Evolutionary conservation across 495 filamentous ascomycete species (phyloP).

Genomic region (Aspergillus taichungensis): DNA sequence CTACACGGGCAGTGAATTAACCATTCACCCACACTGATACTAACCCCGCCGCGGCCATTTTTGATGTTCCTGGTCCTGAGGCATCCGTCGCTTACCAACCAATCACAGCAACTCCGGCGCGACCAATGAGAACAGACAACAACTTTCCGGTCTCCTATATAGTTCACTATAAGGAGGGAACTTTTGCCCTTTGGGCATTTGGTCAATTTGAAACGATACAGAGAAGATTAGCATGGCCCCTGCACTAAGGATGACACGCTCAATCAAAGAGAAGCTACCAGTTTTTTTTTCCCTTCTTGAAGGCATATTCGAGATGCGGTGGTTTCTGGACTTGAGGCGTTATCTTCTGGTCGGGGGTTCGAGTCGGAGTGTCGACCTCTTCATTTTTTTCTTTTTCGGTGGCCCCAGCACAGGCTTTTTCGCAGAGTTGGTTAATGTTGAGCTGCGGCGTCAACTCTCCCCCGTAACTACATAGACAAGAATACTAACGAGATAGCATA

Average conservation of each 20-base stretch:
- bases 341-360: neutral
- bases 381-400: neutral
- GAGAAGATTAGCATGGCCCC: slow-evolving; percentile 99
- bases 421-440: too few relatives aligned
- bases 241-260: slow-evolving; percentile 99
- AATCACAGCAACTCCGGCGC: neutral
- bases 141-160: slow-evolving; percentile 11
- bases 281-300: slow-evolving; percentile 51
- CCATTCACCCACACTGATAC: too few relatives aligned
- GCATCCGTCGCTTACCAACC: slow-evolving; percentile 1
- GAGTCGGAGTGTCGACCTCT: neutral
- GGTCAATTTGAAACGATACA: slow-evolving; percentile 77
- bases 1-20: too few relatives aligned
- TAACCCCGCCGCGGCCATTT: neutral
- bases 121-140: neutral
- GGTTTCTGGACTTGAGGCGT: neutral
- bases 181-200: slow-evolving; percentile 78
- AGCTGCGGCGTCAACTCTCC: too few relatives aligned
- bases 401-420: too few relatives aligned
- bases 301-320: slow-evolving; percentile 11
- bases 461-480: too few relatives aligned
- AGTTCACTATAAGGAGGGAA: slow-evolving; percentile 16
- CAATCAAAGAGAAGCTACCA: slow-evolving; percentile 93
- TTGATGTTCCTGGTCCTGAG: slow-evolving; percentile 8
- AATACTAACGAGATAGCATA: neutral